A percentile compares a stretch with the other conserved stretches of the same genome.
Evolutionary conservation across 2,329 filamentous ascomycete genomes (phyloP).

Genomic region (Monilinia vaccinii-corymbosi): DNA sequence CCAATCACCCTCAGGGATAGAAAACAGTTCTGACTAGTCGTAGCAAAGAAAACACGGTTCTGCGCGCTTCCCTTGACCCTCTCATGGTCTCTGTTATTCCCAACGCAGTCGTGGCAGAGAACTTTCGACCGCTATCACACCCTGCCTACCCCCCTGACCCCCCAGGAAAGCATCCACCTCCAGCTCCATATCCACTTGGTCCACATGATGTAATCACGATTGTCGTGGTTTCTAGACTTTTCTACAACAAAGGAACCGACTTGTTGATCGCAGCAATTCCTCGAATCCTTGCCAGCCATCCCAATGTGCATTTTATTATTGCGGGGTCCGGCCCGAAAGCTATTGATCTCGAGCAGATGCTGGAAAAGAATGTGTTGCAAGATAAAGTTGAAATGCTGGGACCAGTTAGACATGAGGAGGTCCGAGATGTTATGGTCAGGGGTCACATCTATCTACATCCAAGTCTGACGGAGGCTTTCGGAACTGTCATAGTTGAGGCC

Average conservation of each 20-base stretch:
- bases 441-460: constrained; percentile 96
- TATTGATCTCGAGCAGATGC: constrained; percentile 96
- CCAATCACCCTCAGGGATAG: neutral
- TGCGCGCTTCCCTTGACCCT: constrained; percentile 87
- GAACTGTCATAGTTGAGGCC: constrained; percentile 95
- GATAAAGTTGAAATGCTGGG: constrained; percentile 90
- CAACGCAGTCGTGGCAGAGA: constrained; percentile 93
- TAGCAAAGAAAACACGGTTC: constrained; percentile 95
- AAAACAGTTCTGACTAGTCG: constrained; percentile 17
- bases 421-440: constrained; percentile 92
- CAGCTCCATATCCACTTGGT: constrained; percentile 57
- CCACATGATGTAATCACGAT: constrained; percentile 88
- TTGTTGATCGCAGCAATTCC: constrained; percentile 94
- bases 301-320: constrained; percentile 94
- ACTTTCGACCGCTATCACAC: constrained; percentile 68
- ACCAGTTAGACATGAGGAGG: constrained; percentile 88
- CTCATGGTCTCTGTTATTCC: constrained; percentile 97
- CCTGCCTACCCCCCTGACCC: constrained; percentile 35
- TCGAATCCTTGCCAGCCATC: constrained; percentile 77
- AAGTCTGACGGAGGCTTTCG: constrained; percentile 91
- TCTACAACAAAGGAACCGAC: constrained; percentile 98
- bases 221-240: constrained; percentile 91
- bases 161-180: constrained; percentile 30
- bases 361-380: constrained; percentile 88
- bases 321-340: constrained; percentile 93